phyloP scores from a whole-genome alignment of 208 protist species.

The Leishmania arabica region DNA sequence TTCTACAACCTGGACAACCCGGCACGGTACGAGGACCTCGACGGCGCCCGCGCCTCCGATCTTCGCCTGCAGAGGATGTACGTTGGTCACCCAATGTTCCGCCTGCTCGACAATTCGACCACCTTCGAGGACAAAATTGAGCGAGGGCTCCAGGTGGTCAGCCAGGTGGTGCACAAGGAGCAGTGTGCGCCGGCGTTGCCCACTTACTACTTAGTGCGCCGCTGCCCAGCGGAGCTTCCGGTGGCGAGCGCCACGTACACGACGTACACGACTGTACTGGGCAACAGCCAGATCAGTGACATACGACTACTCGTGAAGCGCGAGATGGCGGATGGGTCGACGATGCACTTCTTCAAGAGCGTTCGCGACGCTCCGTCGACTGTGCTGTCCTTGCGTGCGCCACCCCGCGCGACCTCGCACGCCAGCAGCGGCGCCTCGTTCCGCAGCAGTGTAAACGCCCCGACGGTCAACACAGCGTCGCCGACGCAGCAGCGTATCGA shows the following conservation, averaged over 20 bases:
- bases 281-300: constrained; percentile 60
- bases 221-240: constrained; percentile 36
- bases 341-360: constrained; percentile 71
- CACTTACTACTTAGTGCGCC: constrained; percentile 51
- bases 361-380: constrained; percentile 28
- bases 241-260: constrained; percentile 44
- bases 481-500: constrained; percentile 43
- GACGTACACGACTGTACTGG: constrained; percentile 53
- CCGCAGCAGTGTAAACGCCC: constrained; percentile 10
- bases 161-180: constrained; percentile 44
- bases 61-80: constrained; percentile 80
- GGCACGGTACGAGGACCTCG: constrained; percentile 76
- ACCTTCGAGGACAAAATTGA: constrained; percentile 83
- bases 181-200: constrained; percentile 24
- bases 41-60: constrained; percentile 78
- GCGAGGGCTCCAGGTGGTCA: constrained; percentile 65
- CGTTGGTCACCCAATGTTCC: constrained; percentile 70
- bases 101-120: constrained; percentile 76
- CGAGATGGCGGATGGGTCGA: constrained; percentile 53
- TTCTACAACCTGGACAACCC: constrained; percentile 86
- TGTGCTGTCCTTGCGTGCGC: not conserved
- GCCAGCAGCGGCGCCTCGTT: constrained; percentile 16
- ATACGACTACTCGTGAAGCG: constrained; percentile 60
- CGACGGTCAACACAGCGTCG: not conserved
- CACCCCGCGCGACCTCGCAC: constrained; percentile 11